Conservation (phyloP, 495 filamentous ascomycete genomes). For the Sporormia fimetaria region DNA sequence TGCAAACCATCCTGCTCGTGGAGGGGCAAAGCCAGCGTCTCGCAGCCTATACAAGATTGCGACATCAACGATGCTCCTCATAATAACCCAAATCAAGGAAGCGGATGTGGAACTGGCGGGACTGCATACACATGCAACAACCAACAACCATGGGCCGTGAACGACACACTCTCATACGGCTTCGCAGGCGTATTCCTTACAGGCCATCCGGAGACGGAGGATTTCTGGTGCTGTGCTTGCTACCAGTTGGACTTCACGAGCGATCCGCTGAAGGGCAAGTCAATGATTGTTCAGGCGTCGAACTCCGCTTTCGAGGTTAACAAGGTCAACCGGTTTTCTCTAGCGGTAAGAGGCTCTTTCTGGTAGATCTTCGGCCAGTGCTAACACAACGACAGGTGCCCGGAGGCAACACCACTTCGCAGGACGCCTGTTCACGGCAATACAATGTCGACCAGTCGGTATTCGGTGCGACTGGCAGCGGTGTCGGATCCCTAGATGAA, state of each 20-base stretch:
- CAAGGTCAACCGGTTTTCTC: constrained; percentile 27
- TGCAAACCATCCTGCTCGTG: constrained; percentile 60
- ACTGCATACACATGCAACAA: constrained; percentile 48
- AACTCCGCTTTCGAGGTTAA: constrained; percentile 42
- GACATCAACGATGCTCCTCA: constrained; percentile 43
- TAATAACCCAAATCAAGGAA: constrained; percentile 26
- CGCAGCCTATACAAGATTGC: constrained; percentile 43
- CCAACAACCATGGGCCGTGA: constrained; percentile 53
- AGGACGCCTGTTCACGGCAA: constrained; percentile 50
- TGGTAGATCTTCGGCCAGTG: neutral
- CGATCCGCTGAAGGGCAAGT: constrained; percentile 38
- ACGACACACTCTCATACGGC: constrained; percentile 47
- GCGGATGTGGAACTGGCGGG: constrained; percentile 44
- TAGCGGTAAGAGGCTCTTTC: constrained; percentile 12
- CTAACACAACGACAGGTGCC: constrained; percentile 22
- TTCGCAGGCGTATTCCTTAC: constrained; percentile 49
- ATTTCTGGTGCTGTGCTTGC: constrained; percentile 54
- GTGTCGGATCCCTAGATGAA: constrained; percentile 38
- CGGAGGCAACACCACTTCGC: constrained; percentile 28
- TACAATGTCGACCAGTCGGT: constrained; percentile 40
- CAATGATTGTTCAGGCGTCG: constrained; percentile 56
- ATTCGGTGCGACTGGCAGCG: constrained; percentile 47
- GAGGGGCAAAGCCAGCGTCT: constrained; percentile 42
- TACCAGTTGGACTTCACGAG: constrained; percentile 39
- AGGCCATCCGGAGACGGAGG: constrained; percentile 39